phyloP scores from a whole-genome alignment of 1,284 basidiomycete genomes.

The Fomitopsis palustris region DNA sequence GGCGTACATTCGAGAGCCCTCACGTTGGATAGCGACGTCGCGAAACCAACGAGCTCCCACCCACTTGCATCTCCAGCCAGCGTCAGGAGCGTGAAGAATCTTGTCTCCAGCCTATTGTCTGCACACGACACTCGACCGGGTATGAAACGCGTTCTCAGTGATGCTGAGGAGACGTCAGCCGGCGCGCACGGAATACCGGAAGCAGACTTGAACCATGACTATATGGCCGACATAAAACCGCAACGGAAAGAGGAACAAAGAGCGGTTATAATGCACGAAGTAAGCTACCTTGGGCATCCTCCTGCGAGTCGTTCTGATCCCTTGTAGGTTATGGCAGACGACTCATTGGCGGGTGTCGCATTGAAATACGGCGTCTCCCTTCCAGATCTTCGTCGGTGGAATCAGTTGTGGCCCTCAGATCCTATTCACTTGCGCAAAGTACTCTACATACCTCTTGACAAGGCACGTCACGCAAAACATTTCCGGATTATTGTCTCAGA shows the following conservation, averaged over 20 bases:
- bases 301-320: background rate
- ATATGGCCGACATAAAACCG: constrained; percentile 1
- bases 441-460: constrained; percentile 73
- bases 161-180: constrained; percentile 7
- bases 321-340: constrained; percentile 60
- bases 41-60: constrained; percentile 11
- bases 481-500: constrained; percentile 13
- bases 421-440: constrained; percentile 81
- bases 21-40: constrained; percentile 19
- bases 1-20: constrained; percentile 22
- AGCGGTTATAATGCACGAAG: constrained; percentile 55
- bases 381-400: constrained; percentile 78
- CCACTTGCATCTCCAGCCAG: constrained; percentile 12
- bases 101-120: constrained; percentile 4
- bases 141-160: constrained; percentile 29
- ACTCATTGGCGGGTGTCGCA: constrained; percentile 82
- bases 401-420: constrained; percentile 90
- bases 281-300: constrained; percentile 17
- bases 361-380: constrained; percentile 84
- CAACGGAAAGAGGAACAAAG: constrained; percentile 32
- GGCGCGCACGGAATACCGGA: background rate
- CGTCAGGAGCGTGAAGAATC: constrained; percentile 5
- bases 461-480: constrained; percentile 30
- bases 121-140: constrained; percentile 14
- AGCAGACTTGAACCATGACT: background rate